Base-by-base conservation (phyloP, 2,329 filamentous ascomycete species). In the Trichoderma harzianum region DNA sequence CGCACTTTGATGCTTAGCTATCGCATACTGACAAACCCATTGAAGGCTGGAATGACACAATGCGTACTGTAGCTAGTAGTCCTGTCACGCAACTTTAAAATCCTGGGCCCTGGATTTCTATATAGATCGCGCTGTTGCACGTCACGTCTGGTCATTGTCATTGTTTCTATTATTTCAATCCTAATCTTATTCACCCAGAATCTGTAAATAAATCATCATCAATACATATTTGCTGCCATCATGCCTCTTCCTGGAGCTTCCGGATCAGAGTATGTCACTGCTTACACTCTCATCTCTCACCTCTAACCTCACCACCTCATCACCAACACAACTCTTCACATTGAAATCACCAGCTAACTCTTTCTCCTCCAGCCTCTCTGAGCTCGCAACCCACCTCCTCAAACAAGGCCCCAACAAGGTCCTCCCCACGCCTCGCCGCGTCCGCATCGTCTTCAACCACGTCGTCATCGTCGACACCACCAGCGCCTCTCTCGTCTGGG, bases 401-500 rank as follows among this genome's bases (percentile, higher is more conserved):
- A 69, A 70, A 8, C 76, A 79, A 36, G 78, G 78, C 21, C 77
- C 77, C 24, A 74, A 73, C 66, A 78, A 76, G 57, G 73, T 74
- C 43, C 21, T 73, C 21, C 70, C 75, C 21, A 70, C 78, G 28
- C 74, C 77, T 3, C 80, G 81, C 12, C 77, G 81, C 6, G 73
- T 83, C 30, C 77, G 81, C 14, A 79, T 82, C 55, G 69, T 82
- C 11, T 76, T 79, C 70, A 79, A 81, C 70, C 75, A 77, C 28
- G 74, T 74, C 5, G 76, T 75, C 70, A 79, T 83, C 28, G 78
- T 82, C 18, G 83, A 85, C 71, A 83, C 83, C 0, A 79, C 77
- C 1, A 72, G 77, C 26, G 82, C 81, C 3, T 67, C 79, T 18
- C 80, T 79, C 70, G 79, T 84, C 10, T 85, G 83, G 83, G 83